A percentile compares a stretch with the other conserved stretches of the same genome.
phyloP scores from a whole-genome alignment of 177 flowering plant genomes.

The Vitis hybrid region DNA sequence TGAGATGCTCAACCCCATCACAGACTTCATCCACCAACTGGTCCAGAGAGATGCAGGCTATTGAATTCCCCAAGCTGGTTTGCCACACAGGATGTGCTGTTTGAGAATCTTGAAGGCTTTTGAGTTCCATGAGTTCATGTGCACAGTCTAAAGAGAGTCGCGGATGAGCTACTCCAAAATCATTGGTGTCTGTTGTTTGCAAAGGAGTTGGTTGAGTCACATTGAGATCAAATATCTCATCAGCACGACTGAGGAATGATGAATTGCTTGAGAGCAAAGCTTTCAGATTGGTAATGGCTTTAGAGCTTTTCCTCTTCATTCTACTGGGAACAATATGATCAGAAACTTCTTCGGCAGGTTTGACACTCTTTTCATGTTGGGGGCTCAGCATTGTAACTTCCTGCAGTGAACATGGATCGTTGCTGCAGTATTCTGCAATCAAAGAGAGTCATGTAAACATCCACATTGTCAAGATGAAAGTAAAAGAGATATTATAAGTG shows the following conservation, averaged over 20 bases:
- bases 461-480: too few relatives aligned
- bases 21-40: slow-evolving; percentile 52
- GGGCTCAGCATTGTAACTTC: slow-evolving; percentile 9
- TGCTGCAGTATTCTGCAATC: slow-evolving; percentile 18
- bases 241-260: slow-evolving; percentile 49
- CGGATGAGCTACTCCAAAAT: slow-evolving; percentile 12
- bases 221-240: slow-evolving; percentile 48
- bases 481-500: too few relatives aligned
- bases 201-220: slow-evolving; percentile 12
- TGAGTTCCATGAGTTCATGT: slow-evolving; percentile 49
- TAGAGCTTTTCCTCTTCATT: slow-evolving; percentile 11
- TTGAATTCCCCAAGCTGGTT: neutral
- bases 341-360: slow-evolving; percentile 22
- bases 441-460: slow-evolving; percentile 3
- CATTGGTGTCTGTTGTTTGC: slow-evolving; percentile 14
- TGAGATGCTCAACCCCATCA: slow-evolving; percentile 48
- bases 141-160: slow-evolving; percentile 60
- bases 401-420: slow-evolving; percentile 7
- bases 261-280: slow-evolving; percentile 44
- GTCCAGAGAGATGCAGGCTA: slow-evolving; percentile 29
- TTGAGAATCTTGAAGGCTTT: slow-evolving; percentile 28
- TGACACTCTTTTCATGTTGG: slow-evolving; percentile 16
- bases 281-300: slow-evolving; percentile 16
- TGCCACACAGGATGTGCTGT: slow-evolving; percentile 18
- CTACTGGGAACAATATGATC: slow-evolving; percentile 4